Conservation (phyloP, 495 filamentous ascomycete genomes). For the Hypoxylon lienhwacheense region DNA sequence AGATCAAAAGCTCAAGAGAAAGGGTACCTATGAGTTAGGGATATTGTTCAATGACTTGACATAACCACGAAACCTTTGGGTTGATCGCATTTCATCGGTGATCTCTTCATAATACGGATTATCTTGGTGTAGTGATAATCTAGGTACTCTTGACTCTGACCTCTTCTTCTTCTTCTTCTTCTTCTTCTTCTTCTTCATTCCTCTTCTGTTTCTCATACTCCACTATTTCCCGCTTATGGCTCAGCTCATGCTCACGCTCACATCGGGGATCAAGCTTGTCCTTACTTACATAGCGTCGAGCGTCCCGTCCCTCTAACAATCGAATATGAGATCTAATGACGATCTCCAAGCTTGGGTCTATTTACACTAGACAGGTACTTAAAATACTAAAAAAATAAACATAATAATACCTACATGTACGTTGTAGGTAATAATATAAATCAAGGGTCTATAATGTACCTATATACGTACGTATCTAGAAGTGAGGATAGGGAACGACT, state of each 20-base stretch:
- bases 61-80: not conserved
- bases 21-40: slow-evolving; percentile 1
- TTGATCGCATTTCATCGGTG: not conserved
- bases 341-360: too few relatives aligned
- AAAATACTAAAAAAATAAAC: too few relatives aligned
- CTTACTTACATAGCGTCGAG: slow-evolving; percentile 15
- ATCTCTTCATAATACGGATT: not conserved
- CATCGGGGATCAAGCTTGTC: too few relatives aligned
- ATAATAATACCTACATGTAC: too few relatives aligned
- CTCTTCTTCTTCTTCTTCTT: not conserved
- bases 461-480: too few relatives aligned
- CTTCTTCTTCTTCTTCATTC: slow-evolving; percentile 23
- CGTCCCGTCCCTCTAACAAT: slow-evolving; percentile 7
- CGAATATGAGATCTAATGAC: not conserved
- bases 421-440: too few relatives aligned
- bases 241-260: too few relatives aligned
- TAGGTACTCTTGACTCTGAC: not conserved
- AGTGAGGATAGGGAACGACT: too few relatives aligned
- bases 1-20: slow-evolving; percentile 23
- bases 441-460: too few relatives aligned
- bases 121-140: too few relatives aligned
- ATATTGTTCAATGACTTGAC: slow-evolving; percentile 1
- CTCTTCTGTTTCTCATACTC: slow-evolving; percentile 3
- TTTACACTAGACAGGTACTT: too few relatives aligned
- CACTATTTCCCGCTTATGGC: slow-evolving; percentile 33